Base-by-base conservation (phyloP, 495 filamentous ascomycete genomes). In the Amniculicola lignicola region DNA sequence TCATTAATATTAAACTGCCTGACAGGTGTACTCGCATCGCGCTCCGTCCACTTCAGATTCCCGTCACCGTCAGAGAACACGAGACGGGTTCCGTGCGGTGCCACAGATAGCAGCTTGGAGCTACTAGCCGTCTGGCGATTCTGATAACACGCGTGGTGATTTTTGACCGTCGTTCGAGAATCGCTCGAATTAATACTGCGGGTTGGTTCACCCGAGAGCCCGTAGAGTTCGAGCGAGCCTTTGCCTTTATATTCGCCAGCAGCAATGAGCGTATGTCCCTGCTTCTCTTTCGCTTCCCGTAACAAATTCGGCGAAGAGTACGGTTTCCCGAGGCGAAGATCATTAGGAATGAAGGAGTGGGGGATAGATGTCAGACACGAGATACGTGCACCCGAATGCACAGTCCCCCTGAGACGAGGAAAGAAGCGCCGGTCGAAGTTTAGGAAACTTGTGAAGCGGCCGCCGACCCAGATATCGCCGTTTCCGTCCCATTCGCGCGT, bases 191-290 rank as follows among this genome's bases (percentile, higher is more conserved):
- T 62, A 14, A 61, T 70, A 23, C 43, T 52, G 43, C 53, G 41
- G 41, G 57, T 35, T 14, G 67, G 56, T 9, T 61, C 61, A 0
- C 51, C 39, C 68, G 71, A 55, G 9, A 93, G 70, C 42, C 81
- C 81, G 69, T 95, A 95, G n/a, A 95, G 72, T 65, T 97, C 92
- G 9, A 97, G 75, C 0, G 88, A 90, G 4, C 92, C 92, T 64
- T 91, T 86, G 16, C 88, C 89, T 54, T 94, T 94, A 71, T 97
- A 97, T 67, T 95, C 90, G n/a, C 90, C 92, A 52, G 86, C 88
- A 15, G 90, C 90, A 28, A 92, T 81, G 35, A 97, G 71, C 4
- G 81, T 86, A 46, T 82, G 75, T 2, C 79, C 77, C 7, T 72
- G 73, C 5, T 61, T 55, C 28, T 37, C 70, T 59, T 83, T 83